phyloP scores from a whole-genome alignment of 352 stramenopile genomes.

The Globisporangium alternatum region DNA sequence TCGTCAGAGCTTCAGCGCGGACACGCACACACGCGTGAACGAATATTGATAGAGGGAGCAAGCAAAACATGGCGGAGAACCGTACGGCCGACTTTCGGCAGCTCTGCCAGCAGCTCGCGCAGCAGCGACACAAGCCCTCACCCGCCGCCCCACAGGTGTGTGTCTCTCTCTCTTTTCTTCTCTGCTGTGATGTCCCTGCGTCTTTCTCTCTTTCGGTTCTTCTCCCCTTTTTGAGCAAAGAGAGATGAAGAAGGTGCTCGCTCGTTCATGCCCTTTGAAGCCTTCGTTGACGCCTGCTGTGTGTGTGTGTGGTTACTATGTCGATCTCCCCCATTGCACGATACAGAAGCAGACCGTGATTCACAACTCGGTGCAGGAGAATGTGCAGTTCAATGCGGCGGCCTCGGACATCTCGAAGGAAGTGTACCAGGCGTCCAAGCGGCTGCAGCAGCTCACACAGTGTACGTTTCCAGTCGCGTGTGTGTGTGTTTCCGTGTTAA shows the following conservation, averaged over 20 bases:
- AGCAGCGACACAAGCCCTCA: conserved; percentile 24
- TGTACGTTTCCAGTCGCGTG: conserved; percentile 31
- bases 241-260: too few species aligned
- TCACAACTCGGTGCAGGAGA: conserved; percentile 58
- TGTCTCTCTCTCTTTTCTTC: background rate
- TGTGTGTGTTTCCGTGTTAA: background rate
- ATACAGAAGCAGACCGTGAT: conserved; percentile 30
- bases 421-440: conserved; percentile 75
- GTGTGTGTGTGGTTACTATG: background rate
- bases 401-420: conserved; percentile 83
- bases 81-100: conserved; percentile 66
- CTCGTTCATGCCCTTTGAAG: too few species aligned
- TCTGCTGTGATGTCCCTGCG: background rate
- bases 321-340: background rate
- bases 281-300: background rate
- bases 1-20: background rate
- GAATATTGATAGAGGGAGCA: background rate
- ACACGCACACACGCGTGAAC: background rate
- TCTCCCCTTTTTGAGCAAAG: background rate
- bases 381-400: conserved; percentile 75
- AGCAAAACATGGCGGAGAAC: conserved; percentile 52
- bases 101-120: conserved; percentile 55
- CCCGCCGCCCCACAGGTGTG: conserved; percentile 28
- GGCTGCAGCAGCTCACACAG: conserved; percentile 77
- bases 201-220: background rate